Evolutionary conservation across 495 filamentous ascomycete species (phyloP).

Genomic region (Bryoglossum gracile): DNA sequence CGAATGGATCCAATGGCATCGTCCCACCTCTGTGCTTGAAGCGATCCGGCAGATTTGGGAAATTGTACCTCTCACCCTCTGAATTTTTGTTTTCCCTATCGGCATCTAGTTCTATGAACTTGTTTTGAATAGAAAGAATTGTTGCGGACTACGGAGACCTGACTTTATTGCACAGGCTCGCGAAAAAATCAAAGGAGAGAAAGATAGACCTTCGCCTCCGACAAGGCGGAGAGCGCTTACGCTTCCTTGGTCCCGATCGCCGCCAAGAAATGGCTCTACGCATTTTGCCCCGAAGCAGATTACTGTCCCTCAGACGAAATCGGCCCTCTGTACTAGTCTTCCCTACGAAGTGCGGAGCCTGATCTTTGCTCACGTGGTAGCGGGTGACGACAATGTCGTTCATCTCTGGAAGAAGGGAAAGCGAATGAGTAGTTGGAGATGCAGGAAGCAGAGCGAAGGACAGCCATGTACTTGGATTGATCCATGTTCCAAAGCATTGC

Average conservation of each 20-base stretch:
- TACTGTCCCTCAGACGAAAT: neutral
- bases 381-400: neutral
- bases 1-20: neutral
- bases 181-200: too few species aligned
- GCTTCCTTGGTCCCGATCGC: neutral
- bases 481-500: conserved; percentile 1
- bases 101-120: too few species aligned
- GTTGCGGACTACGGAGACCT: too few species aligned
- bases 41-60: neutral
- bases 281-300: neutral
- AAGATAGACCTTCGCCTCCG: too few species aligned
- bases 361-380: neutral
- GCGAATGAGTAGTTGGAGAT: neutral
- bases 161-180: too few species aligned
- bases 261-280: too few species aligned
- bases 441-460: neutral
- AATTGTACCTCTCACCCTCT: too few species aligned
- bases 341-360: conserved; percentile 2
- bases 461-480: conserved; percentile 6
- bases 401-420: conserved; percentile 1
- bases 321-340: neutral
- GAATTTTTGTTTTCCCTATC: too few species aligned
- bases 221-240: neutral
- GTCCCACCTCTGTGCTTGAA: neutral
- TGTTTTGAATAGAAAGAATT: too few species aligned